Conservation (phyloP, 2,329 filamentous ascomycete species). For the Aspergillus oerlinghausenensis region DNA sequence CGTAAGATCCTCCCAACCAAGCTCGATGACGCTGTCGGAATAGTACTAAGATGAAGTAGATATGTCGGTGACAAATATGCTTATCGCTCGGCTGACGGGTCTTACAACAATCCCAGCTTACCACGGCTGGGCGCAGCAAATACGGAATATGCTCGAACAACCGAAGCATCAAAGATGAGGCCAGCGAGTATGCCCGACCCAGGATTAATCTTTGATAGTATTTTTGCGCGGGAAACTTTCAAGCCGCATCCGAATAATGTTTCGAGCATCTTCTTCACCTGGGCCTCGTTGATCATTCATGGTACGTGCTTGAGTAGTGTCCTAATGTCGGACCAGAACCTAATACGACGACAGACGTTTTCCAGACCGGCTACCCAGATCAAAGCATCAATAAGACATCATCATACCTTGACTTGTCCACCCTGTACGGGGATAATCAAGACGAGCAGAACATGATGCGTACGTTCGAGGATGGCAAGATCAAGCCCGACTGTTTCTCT, state of each 20-base stretch:
- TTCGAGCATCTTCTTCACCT: conserved; percentile 67
- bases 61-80: conserved; percentile 52
- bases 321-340: background rate
- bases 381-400: conserved; percentile 61
- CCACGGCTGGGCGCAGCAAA: conserved; percentile 64
- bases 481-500: conserved; percentile 69
- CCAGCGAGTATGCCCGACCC: conserved; percentile 66
- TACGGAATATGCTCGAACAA: conserved; percentile 62
- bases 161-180: conserved; percentile 55
- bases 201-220: conserved; percentile 43
- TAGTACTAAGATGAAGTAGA: conserved; percentile 15
- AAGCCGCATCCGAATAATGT: conserved; percentile 63
- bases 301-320: conserved; percentile 39
- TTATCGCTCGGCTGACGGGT: conserved; percentile 67
- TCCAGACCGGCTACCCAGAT: conserved; percentile 63
- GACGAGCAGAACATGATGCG: conserved; percentile 48
- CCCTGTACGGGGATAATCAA: conserved; percentile 61
- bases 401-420: conserved; percentile 67
- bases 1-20: conserved; percentile 41
- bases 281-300: conserved; percentile 69
- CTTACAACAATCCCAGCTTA: conserved; percentile 64
- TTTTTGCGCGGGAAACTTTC: conserved; percentile 41
- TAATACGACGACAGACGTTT: conserved; percentile 49
- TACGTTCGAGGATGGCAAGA: conserved; percentile 64
- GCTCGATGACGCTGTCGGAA: conserved; percentile 6